Evolutionary conservation across 2,329 filamentous ascomycete genomes (phyloP).

Genomic region (Fusarium haematococcum): DNA sequence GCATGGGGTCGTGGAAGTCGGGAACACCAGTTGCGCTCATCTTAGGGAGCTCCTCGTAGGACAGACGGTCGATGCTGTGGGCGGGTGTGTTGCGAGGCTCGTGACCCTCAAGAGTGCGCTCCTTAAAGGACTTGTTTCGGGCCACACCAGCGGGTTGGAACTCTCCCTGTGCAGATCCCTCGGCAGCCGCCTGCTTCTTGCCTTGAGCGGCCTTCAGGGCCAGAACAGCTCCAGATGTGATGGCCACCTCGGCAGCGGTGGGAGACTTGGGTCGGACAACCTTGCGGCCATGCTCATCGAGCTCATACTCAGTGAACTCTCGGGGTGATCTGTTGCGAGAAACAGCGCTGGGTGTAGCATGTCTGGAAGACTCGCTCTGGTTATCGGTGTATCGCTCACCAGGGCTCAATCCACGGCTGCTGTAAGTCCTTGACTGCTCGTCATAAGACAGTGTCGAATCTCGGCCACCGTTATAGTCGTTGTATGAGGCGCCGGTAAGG

Average conservation of each 20-base stretch:
- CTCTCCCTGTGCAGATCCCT: constrained; percentile 52
- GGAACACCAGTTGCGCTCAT: constrained; percentile 79
- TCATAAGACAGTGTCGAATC: constrained; percentile 49
- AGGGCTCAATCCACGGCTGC: constrained; percentile 53
- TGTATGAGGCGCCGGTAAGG: constrained; percentile 64
- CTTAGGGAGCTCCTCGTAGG: constrained; percentile 63
- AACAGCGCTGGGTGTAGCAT: constrained; percentile 53
- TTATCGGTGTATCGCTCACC: constrained; percentile 56
- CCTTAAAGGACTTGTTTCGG: constrained; percentile 74
- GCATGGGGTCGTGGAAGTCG: constrained; percentile 76
- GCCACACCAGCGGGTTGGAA: constrained; percentile 64
- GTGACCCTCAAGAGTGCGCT: constrained; percentile 69
- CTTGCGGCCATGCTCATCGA: constrained; percentile 70
- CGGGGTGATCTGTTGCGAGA: constrained; percentile 54
- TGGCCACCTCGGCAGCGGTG: constrained; percentile 68
- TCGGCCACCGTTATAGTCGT: constrained; percentile 60
- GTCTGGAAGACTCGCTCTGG: constrained; percentile 51
- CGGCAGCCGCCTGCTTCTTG: constrained; percentile 54
- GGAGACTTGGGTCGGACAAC: constrained; percentile 61
- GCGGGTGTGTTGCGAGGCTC: constrained; percentile 67
- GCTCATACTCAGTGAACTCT: constrained; percentile 67
- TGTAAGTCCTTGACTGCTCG: constrained; percentile 47
- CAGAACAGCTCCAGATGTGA: constrained; percentile 67
- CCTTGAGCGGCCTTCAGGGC: constrained; percentile 63
- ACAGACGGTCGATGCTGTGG: constrained; percentile 69